A percentile compares a stretch with the other conserved stretches of the same genome.
phyloP scores from a whole-genome alignment of 1,284 basidiomycete species.

The Puccinia hordei region DNA sequence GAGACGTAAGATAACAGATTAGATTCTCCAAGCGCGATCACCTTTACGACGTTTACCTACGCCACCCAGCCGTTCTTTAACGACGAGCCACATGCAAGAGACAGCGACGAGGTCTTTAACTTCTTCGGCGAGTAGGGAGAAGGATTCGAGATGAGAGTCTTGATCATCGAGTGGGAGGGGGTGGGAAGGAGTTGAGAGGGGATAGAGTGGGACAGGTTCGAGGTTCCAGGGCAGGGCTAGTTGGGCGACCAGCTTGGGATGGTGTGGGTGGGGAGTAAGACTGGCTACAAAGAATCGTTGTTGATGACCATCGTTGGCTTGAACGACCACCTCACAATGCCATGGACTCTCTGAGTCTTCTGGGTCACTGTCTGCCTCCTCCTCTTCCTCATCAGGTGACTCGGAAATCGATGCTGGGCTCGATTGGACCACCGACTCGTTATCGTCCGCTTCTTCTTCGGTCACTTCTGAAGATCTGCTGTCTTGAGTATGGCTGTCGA shows the following conservation, averaged over 20 bases:
- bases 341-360: conserved; percentile 95
- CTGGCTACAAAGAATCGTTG: conserved; percentile 70
- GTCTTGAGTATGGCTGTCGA: no score
- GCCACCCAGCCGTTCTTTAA: conserved; percentile 87
- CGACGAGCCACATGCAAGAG: conserved; percentile 87
- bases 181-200: not conserved
- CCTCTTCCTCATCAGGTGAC: conserved; percentile 44
- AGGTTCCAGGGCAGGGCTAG: conserved; percentile 85
- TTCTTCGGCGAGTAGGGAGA: conserved; percentile 69
- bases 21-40: conserved; percentile 72
- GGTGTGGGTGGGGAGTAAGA: conserved; percentile 87
- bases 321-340: conserved; percentile 69
- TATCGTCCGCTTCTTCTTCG: no score
- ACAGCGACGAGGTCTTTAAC: conserved; percentile 88
- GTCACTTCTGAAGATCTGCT: no score
- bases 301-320: not conserved
- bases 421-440: conserved; percentile 24
- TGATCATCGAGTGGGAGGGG: conserved; percentile 11
- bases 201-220: conserved; percentile 65
- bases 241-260: conserved; percentile 89
- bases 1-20: no score
- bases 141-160: no score
- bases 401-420: not conserved
- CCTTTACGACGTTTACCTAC: conserved; percentile 78
- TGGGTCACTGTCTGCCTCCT: conserved; percentile 71